Conservation (phyloP, 73 alveolate genomes). For the Tetrahymena malaccensis region DNA sequence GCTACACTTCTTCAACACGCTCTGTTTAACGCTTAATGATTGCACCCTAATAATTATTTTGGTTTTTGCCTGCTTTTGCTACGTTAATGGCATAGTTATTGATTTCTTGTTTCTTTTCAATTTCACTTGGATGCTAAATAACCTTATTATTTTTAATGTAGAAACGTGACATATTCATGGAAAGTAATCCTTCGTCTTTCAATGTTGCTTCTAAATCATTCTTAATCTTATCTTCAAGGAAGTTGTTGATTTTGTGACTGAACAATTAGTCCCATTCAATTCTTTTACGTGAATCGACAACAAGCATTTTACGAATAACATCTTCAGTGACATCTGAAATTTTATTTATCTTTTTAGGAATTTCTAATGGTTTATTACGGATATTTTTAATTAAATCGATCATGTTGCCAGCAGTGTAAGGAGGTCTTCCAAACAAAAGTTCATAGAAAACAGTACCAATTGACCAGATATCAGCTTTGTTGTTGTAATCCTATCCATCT, state of each 20-base stretch:
- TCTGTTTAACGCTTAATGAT: slow-evolving; percentile 20
- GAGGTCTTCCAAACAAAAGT: slow-evolving; percentile 34
- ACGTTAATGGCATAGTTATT: slow-evolving; percentile 34
- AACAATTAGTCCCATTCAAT: slow-evolving; percentile 34
- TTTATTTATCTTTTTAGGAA: slow-evolving; percentile 19
- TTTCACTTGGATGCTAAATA: slow-evolving; percentile 40
- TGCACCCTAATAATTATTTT: slow-evolving; percentile 21
- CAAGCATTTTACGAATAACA: slow-evolving; percentile 25
- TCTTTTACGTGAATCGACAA: slow-evolving; percentile 33
- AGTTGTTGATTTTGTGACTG: slow-evolving; percentile 22
- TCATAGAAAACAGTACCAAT: slow-evolving; percentile 42
- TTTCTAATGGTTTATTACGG: slow-evolving; percentile 7
- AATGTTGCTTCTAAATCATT: slow-evolving; percentile 31
- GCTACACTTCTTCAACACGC: neutral
- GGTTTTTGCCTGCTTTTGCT: slow-evolving; percentile 19
- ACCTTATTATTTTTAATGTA: slow-evolving; percentile 37
- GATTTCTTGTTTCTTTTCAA: slow-evolving; percentile 30
- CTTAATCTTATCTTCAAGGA: slow-evolving; percentile 34
- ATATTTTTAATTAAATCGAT: slow-evolving; percentile 25
- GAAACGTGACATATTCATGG: slow-evolving; percentile 37
- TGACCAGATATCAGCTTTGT: slow-evolving; percentile 42
- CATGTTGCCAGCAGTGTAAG: slow-evolving; percentile 36
- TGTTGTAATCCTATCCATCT: slow-evolving; percentile 20
- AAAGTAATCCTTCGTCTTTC: slow-evolving; percentile 17
- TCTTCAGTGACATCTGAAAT: slow-evolving; percentile 27